phyloP scores from a whole-genome alignment of 2,329 filamentous ascomycete species.

The Paracoccidioides lutzii region DNA sequence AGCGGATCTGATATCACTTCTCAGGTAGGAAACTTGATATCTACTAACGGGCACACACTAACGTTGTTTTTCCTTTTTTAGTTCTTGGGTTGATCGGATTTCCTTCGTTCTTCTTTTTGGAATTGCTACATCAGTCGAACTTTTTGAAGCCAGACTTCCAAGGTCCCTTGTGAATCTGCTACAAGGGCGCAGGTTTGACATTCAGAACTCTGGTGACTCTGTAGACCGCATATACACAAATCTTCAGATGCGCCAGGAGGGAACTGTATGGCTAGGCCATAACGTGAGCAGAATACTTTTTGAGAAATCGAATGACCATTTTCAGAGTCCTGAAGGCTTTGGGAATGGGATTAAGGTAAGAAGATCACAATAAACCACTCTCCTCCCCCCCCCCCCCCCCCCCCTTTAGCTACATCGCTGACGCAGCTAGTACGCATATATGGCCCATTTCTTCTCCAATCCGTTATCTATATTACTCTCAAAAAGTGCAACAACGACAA shows the following conservation, averaged over 20 bases:
- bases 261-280: slow-evolving; percentile 40
- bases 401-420: slow-evolving; percentile 7
- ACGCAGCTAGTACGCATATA: slow-evolving; percentile 43
- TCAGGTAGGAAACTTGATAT: slow-evolving; percentile 21
- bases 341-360: slow-evolving; percentile 39
- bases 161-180: slow-evolving; percentile 40
- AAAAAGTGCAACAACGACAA: slow-evolving; percentile 12
- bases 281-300: slow-evolving; percentile 39
- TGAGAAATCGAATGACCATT: slow-evolving; percentile 45
- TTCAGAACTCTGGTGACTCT: slow-evolving; percentile 36
- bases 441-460: slow-evolving; percentile 53
- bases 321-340: slow-evolving; percentile 46
- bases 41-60: background rate
- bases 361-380: background rate
- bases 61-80: slow-evolving; percentile 20
- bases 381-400: background rate
- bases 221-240: slow-evolving; percentile 30
- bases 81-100: slow-evolving; percentile 49
- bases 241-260: slow-evolving; percentile 24
- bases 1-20: slow-evolving; percentile 32
- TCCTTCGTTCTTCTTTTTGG: slow-evolving; percentile 48
- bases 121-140: slow-evolving; percentile 49
- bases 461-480: slow-evolving; percentile 41
- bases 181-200: slow-evolving; percentile 43
- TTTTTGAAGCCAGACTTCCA: slow-evolving; percentile 47